Percentiles rank a stretch among this genome's conserved stretches.
Conservation (phyloP, 306 rosid species). For the Cicer chorassanicum region DNA sequence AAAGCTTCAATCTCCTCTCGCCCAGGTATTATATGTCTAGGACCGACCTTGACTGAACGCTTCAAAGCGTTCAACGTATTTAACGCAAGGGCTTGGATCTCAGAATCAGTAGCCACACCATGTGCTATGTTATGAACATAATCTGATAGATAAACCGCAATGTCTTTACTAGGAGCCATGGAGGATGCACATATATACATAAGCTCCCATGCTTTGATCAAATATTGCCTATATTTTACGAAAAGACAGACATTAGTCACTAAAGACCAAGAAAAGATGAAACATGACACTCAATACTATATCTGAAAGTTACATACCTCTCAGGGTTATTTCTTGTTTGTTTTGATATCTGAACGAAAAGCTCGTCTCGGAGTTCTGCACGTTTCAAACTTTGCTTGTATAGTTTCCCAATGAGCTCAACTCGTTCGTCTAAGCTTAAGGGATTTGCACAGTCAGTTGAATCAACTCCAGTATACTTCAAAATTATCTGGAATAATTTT, state of each 20-base stretch:
- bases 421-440: slow-evolving; percentile 74
- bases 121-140: slow-evolving; percentile 82
- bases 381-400: slow-evolving; percentile 92
- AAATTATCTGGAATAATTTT: slow-evolving; percentile 79
- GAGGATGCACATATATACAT: slow-evolving; percentile 88
- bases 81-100: slow-evolving; percentile 74
- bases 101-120: slow-evolving; percentile 63
- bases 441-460: slow-evolving; percentile 71
- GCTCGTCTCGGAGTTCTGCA: slow-evolving; percentile 91
- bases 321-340: slow-evolving; percentile 95
- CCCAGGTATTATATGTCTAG: slow-evolving; percentile 84
- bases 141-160: slow-evolving; percentile 83
- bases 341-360: slow-evolving; percentile 88
- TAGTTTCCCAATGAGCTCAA: slow-evolving; percentile 81
- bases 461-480: slow-evolving; percentile 94
- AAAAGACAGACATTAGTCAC: slow-evolving; percentile 31
- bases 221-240: slow-evolving; percentile 64
- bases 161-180: slow-evolving; percentile 96
- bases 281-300: slow-evolving; percentile 19
- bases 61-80: slow-evolving; percentile 85
- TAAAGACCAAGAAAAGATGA: slow-evolving; percentile 30
- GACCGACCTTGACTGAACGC: slow-evolving; percentile 92
- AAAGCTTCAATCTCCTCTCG: slow-evolving; percentile 94
- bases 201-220: slow-evolving; percentile 94
- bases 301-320: slow-evolving; percentile 56